Base-by-base conservation (phyloP, 1,139 yeast species). In the Geotrichum restrictum region DNA sequence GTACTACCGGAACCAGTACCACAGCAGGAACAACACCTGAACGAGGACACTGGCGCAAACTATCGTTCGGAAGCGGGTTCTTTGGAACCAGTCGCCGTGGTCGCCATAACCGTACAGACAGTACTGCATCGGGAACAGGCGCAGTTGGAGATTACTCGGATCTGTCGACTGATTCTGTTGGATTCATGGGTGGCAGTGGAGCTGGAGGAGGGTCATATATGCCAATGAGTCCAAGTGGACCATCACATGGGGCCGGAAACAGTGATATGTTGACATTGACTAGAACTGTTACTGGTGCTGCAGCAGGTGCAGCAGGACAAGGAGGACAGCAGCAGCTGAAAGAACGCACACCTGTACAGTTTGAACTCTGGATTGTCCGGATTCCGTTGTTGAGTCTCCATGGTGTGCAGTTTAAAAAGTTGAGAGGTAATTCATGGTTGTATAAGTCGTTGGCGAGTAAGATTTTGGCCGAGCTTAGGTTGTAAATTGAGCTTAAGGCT, bases 391-490 rank as follows among this genome's bases (percentile, higher is more conserved):
- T 91, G 54, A 89, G 95, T n/a, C 75, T 93, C 57, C 89, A 87
- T 60, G 98, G 98, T 68, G 91, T 91, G 50, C 97, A 91, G 69
- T 89, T 91, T 73, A 91, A 91, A 75, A 91, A 91, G 68, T 78
- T 89, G 41, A 78, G 87, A 55, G 98, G 98, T 63, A 89, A 91
- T 68, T 88, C 96, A 1, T 91, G 98, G 98, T 81, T 85, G 71
- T 91, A 89, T 71, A 91, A 91, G 72, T 84, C 89, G 14, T 75
- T 91, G 67, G 97, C 97, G 2, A 83, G 93, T 56, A 88, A 83
- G 68, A 85, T 91, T 47, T 78, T 91, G 70, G 79, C 79, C 58
- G 93, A 88, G 62, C 75, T 89, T 69, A 83, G 85, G 62, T 74
- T 89, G 39, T 69, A 63, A 31, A 13, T 14, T 42, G 33, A n/a